Conservation (phyloP, 2,329 filamentous ascomycete species). For the Trichoderma breve region DNA sequence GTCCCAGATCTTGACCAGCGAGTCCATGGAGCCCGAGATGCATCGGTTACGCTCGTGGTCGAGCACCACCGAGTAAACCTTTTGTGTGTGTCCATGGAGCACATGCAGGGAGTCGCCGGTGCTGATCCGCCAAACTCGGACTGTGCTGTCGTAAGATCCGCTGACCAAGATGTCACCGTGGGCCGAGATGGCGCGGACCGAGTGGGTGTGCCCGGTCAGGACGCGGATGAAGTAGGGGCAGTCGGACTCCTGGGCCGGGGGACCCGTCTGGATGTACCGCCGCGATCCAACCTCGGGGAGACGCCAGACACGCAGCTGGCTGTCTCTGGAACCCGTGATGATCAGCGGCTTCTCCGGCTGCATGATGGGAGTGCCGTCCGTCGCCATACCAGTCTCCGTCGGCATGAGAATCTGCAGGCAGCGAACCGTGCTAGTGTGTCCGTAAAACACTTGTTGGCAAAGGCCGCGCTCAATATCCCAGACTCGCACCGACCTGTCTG, state of each 20-base stretch:
- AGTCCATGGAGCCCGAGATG: constrained; percentile 98
- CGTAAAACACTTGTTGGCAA: constrained; percentile 94
- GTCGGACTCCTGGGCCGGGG: constrained; percentile 70
- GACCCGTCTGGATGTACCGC: constrained; percentile 74
- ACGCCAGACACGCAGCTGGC: constrained; percentile 90
- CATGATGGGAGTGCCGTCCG: constrained; percentile 74
- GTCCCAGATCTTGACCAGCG: constrained; percentile 96
- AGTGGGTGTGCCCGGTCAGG: constrained; percentile 83
- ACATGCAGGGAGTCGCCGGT: constrained; percentile 85
- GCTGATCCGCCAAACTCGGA: constrained; percentile 96
- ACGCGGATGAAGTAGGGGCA: constrained; percentile 94
- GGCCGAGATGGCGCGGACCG: constrained; percentile 91
- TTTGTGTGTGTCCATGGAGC: constrained; percentile 81
- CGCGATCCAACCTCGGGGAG: constrained; percentile 78
- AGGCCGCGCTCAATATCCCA: constrained; percentile 95
- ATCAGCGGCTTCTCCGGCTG: constrained; percentile 94
- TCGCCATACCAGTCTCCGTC: constrained; percentile 67
- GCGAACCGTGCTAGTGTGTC: constrained; percentile 94
- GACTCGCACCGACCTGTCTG: constrained; percentile 95
- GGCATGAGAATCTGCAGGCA: constrained; percentile 94
- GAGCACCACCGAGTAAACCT: constrained; percentile 95
- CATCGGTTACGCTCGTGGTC: constrained; percentile 90
- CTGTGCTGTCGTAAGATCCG: constrained; percentile 92
- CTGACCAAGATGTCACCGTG: constrained; percentile 95
- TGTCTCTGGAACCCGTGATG: constrained; percentile 95